These are phyloP conservation scores for Claviceps arundinis DNA, from an alignment of 2,329 filamentous ascomycete species.

Conservation along the genomic window DNA sequence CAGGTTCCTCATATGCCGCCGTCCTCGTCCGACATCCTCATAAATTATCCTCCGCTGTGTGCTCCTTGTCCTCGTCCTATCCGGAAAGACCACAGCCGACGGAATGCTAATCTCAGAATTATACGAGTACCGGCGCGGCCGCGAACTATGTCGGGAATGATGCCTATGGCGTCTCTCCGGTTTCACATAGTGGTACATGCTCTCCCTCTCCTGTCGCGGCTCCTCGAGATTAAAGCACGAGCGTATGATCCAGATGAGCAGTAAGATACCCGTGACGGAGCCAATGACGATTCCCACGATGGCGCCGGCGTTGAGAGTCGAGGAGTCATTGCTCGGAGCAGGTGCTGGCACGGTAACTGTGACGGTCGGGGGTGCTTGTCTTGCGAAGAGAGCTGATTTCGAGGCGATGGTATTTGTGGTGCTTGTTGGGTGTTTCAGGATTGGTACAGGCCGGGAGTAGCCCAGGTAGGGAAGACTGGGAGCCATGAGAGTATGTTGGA, in stretches of 20 bases:
- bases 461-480: too few relatives aligned
- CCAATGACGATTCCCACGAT: conserved; percentile 40
- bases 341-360: conserved; percentile 18
- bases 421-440: not conserved
- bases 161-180: conserved; percentile 12
- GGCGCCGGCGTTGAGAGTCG: conserved; percentile 30
- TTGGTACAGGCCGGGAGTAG: too few relatives aligned
- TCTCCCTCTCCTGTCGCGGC: conserved; percentile 19
- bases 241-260: conserved; percentile 33
- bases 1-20: not conserved
- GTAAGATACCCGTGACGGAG: conserved; percentile 30
- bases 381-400: not conserved
- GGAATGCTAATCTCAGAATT: not conserved
- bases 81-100: not conserved
- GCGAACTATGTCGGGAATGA: conserved; percentile 12
- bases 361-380: conserved; percentile 2
- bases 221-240: conserved; percentile 30
- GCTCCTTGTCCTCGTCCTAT: not conserved
- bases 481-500: too few relatives aligned
- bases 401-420: not conserved
- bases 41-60: not conserved
- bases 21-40: not conserved
- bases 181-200: conserved; percentile 18
- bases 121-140: not conserved
- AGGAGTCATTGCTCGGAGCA: conserved; percentile 7